These are phyloP conservation scores for Coniochaeta hoffmannii DNA, from an alignment of 2,329 filamentous ascomycete species.

Conservation along the genomic window DNA sequence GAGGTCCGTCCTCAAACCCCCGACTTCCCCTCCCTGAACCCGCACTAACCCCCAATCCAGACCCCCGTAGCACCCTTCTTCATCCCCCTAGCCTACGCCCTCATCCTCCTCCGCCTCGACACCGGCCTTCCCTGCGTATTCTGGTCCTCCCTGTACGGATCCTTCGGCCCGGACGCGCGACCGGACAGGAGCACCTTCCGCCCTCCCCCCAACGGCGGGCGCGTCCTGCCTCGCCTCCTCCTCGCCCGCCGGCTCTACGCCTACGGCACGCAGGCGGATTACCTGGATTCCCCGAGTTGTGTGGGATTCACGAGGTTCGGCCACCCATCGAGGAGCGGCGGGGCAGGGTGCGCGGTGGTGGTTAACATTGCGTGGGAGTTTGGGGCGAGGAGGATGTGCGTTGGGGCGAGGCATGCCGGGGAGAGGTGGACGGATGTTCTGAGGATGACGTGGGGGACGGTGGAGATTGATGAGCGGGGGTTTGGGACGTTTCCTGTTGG, in stretches of 20 bases:
- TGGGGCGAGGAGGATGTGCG: conserved; percentile 50
- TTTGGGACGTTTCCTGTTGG: conserved; percentile 50
- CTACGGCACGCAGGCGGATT: conserved; percentile 57
- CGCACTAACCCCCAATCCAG: conserved; percentile 14
- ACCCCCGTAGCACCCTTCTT: conserved; percentile 55
- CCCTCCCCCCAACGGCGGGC: conserved; percentile 41
- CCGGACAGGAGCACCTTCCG: conserved; percentile 27
- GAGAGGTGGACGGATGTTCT: conserved; percentile 59
- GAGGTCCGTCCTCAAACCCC: conserved; percentile 32
- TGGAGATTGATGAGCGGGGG: conserved; percentile 51
- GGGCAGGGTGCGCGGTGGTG: conserved; percentile 48
- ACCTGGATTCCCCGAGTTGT: conserved; percentile 52
- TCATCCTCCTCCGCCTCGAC: conserved; percentile 54
- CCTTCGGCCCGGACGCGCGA: conserved; percentile 35
- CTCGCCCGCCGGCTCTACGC: conserved; percentile 59
- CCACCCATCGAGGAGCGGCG: conserved; percentile 36
- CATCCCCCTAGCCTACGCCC: conserved; percentile 59
- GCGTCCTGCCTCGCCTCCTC: conserved; percentile 47
- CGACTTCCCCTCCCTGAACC: neutral
- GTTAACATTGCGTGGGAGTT: conserved; percentile 43
- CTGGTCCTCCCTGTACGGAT: conserved; percentile 63
- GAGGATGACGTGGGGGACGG: conserved; percentile 43
- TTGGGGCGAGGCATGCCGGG: conserved; percentile 49
- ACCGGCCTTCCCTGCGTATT: conserved; percentile 61
- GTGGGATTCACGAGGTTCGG: conserved; percentile 51